A percentile compares a stretch with the other conserved stretches of the same genome.
Conservation (phyloP, 2,329 filamentous ascomycete species). For the Coniochaeta sp. region DNA sequence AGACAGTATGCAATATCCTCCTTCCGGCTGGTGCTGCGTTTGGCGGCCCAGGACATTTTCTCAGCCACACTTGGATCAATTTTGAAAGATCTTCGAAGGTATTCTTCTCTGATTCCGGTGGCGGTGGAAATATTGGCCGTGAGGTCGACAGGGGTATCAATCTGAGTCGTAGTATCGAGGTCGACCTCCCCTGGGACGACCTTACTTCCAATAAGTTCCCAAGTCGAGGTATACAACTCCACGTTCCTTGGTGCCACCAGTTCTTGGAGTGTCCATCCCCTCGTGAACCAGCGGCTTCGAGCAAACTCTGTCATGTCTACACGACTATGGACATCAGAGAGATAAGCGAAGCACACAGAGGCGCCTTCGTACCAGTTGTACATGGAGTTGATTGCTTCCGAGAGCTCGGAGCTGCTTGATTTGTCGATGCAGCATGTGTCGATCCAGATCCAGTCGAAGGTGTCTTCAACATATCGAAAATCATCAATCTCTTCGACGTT, state of each 20-base stretch:
- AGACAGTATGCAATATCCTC: slow-evolving; percentile 11
- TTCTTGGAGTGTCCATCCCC: slow-evolving; percentile 8
- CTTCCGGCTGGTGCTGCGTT: not conserved
- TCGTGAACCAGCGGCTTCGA: slow-evolving; percentile 4
- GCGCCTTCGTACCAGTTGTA: slow-evolving; percentile 5
- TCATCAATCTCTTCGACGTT: too few relatives aligned
- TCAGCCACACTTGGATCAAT: not conserved
- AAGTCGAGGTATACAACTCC: slow-evolving; percentile 5
- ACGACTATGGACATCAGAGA: not conserved
- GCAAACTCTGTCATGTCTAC: not conserved
- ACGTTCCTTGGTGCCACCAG: slow-evolving; percentile 1
- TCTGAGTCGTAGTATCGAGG: too few relatives aligned
- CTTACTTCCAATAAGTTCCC: slow-evolving; percentile 7
- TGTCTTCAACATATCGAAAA: too few relatives aligned
- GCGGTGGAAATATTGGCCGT: not conserved
- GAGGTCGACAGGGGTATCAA: too few relatives aligned
- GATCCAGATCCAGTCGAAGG: not conserved
- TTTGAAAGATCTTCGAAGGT: not conserved
- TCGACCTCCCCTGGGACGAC: too few relatives aligned
- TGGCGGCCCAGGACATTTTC: slow-evolving; percentile 6
- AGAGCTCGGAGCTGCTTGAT: not conserved
- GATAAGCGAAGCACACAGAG: slow-evolving; percentile 4
- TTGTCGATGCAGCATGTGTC: not conserved
- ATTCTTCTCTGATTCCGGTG: not conserved
- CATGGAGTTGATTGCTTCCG: not conserved